Evolutionary conservation across 2,329 filamentous ascomycete genomes (phyloP).

Genomic region (Phaeosphaeriaceae sp.): DNA sequence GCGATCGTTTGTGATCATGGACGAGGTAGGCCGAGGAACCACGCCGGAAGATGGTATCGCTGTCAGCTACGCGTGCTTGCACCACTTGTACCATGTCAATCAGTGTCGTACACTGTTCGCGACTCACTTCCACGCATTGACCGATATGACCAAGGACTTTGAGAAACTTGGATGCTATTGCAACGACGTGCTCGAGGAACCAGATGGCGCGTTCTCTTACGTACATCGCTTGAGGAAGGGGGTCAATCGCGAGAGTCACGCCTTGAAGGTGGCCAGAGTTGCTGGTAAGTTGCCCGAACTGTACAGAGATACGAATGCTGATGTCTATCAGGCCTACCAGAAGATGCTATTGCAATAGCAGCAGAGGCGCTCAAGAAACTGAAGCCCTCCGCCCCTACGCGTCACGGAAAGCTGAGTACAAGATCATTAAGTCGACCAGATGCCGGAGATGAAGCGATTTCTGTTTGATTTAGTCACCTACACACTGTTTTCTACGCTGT

Average conservation of each 20-base stretch:
- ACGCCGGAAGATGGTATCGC: constrained; percentile 91
- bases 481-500: no score
- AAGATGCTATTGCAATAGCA: constrained; percentile 73
- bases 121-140: constrained; percentile 89
- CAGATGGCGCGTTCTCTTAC: constrained; percentile 73
- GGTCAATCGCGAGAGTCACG: constrained; percentile 86
- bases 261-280: constrained; percentile 89
- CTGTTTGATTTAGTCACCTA: no score
- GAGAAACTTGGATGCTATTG: constrained; percentile 77
- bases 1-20: constrained; percentile 92
- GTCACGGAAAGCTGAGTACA: not conserved
- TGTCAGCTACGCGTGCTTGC: constrained; percentile 85
- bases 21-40: constrained; percentile 94
- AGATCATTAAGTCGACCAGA: not conserved
- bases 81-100: constrained; percentile 82
- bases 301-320: constrained; percentile 3
- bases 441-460: no score
- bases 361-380: constrained; percentile 59
- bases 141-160: constrained; percentile 73
- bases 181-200: constrained; percentile 83
- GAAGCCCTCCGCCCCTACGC: constrained; percentile 12
- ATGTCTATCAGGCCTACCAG: constrained; percentile 66
- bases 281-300: constrained; percentile 60
- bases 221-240: constrained; percentile 82
- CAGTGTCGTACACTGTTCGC: constrained; percentile 85